Conservation (phyloP, 345 rosid species). For the Aethionema arabicum region DNA sequence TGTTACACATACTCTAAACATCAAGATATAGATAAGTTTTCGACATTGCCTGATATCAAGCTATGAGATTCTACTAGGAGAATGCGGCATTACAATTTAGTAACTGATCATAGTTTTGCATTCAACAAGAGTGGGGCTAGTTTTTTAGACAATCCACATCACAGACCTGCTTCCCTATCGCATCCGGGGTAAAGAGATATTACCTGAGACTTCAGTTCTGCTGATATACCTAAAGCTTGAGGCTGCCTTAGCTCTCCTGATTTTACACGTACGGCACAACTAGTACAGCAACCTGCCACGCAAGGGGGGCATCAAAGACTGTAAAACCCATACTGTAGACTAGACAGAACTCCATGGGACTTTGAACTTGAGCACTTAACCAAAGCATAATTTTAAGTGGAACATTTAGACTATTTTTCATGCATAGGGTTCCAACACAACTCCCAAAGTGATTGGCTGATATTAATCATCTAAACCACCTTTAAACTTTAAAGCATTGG, state of each 20-base stretch:
- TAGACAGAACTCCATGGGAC: not conserved
- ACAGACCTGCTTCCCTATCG: not conserved
- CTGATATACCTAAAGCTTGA: conserved; percentile 93
- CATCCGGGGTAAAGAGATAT: conserved; percentile 20
- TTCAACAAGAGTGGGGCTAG: conserved; percentile 1
- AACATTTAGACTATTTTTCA: not conserved
- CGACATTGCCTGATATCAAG: not conserved
- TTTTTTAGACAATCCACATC: not conserved
- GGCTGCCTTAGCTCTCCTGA: conserved; percentile 88
- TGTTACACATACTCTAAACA: not conserved
- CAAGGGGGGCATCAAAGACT: conserved; percentile 1
- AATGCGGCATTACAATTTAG: not conserved
- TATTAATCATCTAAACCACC: conserved; percentile 13
- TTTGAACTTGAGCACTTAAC: not conserved
- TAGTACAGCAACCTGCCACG: conserved; percentile 88
- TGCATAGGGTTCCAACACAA: conserved; percentile 8
- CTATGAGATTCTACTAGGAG: not conserved
- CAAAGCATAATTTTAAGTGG: not conserved
- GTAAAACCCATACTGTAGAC: not conserved
- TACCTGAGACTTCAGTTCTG: conserved; percentile 84
- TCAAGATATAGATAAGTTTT: not conserved
- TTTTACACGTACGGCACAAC: conserved; percentile 93
- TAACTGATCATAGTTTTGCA: not conserved
- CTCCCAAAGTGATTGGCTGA: not conserved
- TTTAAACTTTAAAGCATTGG: not conserved